Base-by-base conservation (phyloP, 306 rosid genomes). In the Quercus gilva region DNA sequence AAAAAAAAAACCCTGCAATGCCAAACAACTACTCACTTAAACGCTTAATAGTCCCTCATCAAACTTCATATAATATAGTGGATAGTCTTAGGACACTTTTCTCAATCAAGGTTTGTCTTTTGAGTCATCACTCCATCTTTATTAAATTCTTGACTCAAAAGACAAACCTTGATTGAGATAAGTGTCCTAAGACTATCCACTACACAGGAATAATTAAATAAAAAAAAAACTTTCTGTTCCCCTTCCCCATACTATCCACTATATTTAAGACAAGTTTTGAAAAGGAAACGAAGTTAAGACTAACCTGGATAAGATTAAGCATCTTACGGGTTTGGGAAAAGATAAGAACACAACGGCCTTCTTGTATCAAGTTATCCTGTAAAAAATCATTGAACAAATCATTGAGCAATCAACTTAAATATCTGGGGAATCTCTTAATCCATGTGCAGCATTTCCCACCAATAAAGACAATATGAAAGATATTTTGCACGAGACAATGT, bases 261-360 rank as follows among this genome's bases (percentile, higher is more conserved):
- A 13, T 61, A 13, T 13, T 61, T 67, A 19, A 67, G 25, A 67
- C 26, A 31, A 31, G 19, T 67, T 1, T 67, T 19, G 51, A 53
- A 45, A 69, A 37, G 49, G 35, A 75, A 56, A 60, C 15, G 70
- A 73, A 12, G 33, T 51, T 35, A 33, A 68, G 41, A 75, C 85
- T 63, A 71, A 94, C 97, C 97, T 94, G 91, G 75, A 94, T 86
- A 80, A 92, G 92, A 88, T 91, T 92, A 82, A 94, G 99, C 99
- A 92, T 94, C 92, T 91, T 94, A 79, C 94, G 97, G 71, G 97
- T 94, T 87, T 92, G 97, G 72, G 99, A 94, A 78, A 94, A 94
- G 71, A 94, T 91, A 41, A 94, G 94, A 81, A 94, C 91, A 43
- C 67, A 80, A 84, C 91, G 97, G 74, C 99, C 99, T 76, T 92